These are phyloP conservation scores for Diaporthe eres DNA, from an alignment of 2,329 filamentous ascomycete genomes.

Conservation along the genomic window DNA sequence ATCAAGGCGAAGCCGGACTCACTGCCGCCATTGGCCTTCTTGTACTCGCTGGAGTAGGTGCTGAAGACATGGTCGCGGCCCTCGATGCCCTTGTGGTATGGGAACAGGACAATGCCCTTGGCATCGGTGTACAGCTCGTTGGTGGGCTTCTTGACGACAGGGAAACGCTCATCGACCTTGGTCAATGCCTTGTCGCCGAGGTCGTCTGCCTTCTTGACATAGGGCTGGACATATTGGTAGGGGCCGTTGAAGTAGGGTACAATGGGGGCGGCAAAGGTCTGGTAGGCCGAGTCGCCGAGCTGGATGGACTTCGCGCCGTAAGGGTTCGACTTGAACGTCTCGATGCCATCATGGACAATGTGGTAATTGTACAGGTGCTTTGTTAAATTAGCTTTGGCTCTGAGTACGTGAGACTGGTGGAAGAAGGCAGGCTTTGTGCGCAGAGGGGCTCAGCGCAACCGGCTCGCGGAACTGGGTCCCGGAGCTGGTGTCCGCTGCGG, in stretches of 20 bases:
- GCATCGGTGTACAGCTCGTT: slow-evolving; percentile 77
- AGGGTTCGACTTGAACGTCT: slow-evolving; percentile 84
- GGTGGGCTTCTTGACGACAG: slow-evolving; percentile 82
- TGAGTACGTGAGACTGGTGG: neutral
- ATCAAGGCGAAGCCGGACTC: slow-evolving; percentile 68
- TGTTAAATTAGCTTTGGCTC: slow-evolving; percentile 38
- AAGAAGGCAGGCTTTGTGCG: neutral
- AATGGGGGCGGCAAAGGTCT: slow-evolving; percentile 82
- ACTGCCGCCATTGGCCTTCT: slow-evolving; percentile 73
- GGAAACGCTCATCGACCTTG: slow-evolving; percentile 79
- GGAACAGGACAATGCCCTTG: slow-evolving; percentile 72
- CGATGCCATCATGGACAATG: slow-evolving; percentile 82
- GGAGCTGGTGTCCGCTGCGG: neutral
- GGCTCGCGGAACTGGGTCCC: slow-evolving; percentile 1
- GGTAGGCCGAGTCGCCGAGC: slow-evolving; percentile 81
- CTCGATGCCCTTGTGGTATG: slow-evolving; percentile 73
- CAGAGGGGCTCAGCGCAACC: neutral
- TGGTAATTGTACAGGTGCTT: slow-evolving; percentile 91
- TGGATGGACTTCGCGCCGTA: slow-evolving; percentile 87
- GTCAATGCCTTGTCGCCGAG: slow-evolving; percentile 80
- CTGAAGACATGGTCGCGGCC: slow-evolving; percentile 73
- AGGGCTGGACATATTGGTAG: slow-evolving; percentile 86
- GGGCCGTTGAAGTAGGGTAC: slow-evolving; percentile 84
- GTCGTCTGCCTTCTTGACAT: slow-evolving; percentile 85
- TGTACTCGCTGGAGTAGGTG: slow-evolving; percentile 71